These are phyloP conservation scores for Pythium oligandrum DNA, from an alignment of 352 stramenopile genomes.

Conservation along the genomic window DNA sequence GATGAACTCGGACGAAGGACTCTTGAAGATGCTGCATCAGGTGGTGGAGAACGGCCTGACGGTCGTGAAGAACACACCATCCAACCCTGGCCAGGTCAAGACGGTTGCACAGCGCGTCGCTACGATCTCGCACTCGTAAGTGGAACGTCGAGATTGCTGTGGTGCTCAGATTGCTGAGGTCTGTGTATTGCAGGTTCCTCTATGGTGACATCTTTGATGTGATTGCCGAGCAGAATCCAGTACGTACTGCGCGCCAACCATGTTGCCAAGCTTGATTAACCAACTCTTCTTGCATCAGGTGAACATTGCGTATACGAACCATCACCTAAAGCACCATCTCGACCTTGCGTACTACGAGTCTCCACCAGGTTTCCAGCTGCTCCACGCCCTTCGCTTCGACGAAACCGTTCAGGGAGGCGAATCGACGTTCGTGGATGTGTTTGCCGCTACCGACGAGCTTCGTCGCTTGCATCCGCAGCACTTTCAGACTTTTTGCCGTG, in stretches of 20 bases:
- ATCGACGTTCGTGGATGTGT: constrained; percentile 85
- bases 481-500: constrained; percentile 71
- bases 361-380: constrained; percentile 92
- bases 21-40: constrained; percentile 64
- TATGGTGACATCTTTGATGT: constrained; percentile 87
- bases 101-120: constrained; percentile 72
- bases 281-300: constrained; percentile 36
- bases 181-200: constrained; percentile 40
- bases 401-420: constrained; percentile 76
- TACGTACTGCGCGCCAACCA: constrained; percentile 18
- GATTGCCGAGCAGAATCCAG: constrained; percentile 71
- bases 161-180: neutral
- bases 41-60: constrained; percentile 66
- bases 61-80: constrained; percentile 74
- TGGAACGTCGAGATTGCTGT: neutral
- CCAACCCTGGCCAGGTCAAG: constrained; percentile 51
- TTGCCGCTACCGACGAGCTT: constrained; percentile 69
- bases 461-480: constrained; percentile 52
- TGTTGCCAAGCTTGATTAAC: neutral
- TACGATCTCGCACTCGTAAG: constrained; percentile 76
- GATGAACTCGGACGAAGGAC: constrained; percentile 61
- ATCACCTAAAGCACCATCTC: constrained; percentile 90
- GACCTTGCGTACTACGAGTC: constrained; percentile 97
- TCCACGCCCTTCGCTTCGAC: constrained; percentile 90
- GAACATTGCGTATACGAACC: constrained; percentile 94